These are phyloP conservation scores for Hypholoma sublateritium DNA, from an alignment of 768 basidiomycete genomes.

Conservation along the genomic window DNA sequence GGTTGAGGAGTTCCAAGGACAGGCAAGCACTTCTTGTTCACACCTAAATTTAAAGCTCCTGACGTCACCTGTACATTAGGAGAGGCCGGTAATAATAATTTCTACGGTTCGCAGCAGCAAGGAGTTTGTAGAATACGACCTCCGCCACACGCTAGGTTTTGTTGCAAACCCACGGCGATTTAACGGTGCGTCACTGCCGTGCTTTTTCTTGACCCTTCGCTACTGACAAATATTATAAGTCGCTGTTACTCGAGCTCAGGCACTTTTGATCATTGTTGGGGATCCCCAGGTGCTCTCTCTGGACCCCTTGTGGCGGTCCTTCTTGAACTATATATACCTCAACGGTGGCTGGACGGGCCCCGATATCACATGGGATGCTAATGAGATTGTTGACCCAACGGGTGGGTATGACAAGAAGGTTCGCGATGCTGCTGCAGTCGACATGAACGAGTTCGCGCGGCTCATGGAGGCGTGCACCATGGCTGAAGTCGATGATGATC, in stretches of 20 bases:
- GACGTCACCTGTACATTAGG: slow-evolving; percentile 30
- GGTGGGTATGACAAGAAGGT: slow-evolving; percentile 40
- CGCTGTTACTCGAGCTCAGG: slow-evolving; percentile 61
- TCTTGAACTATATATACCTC: slow-evolving; percentile 56
- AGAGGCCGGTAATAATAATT: slow-evolving; percentile 55
- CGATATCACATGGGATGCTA: slow-evolving; percentile 50
- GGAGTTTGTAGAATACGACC: slow-evolving; percentile 52
- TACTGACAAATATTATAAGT: slow-evolving; percentile 31
- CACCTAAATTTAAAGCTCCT: not conserved
- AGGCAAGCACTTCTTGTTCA: slow-evolving; percentile 30
- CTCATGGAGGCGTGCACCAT: slow-evolving; percentile 32
- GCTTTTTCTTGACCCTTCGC: not conserved
- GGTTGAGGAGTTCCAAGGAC: slow-evolving; percentile 69
- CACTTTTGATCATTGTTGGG: slow-evolving; percentile 59
- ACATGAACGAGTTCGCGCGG: slow-evolving; percentile 44
- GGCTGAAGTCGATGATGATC: slow-evolving; percentile 27
- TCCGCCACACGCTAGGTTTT: slow-evolving; percentile 57
- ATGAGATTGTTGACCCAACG: slow-evolving; percentile 30
- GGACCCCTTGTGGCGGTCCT: slow-evolving; percentile 62
- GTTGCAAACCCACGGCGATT: slow-evolving; percentile 58
- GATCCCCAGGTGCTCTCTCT: slow-evolving; percentile 58
- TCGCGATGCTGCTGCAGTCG: slow-evolving; percentile 29
- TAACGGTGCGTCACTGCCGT: slow-evolving; percentile 44
- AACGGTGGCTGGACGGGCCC: slow-evolving; percentile 57
- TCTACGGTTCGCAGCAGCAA: slow-evolving; percentile 59